A percentile compares a stretch with the other conserved stretches of the same genome.
These are phyloP conservation scores for Coniochaeta sp. DNA, from an alignment of 2,329 filamentous ascomycete genomes.

Conservation along the genomic window DNA sequence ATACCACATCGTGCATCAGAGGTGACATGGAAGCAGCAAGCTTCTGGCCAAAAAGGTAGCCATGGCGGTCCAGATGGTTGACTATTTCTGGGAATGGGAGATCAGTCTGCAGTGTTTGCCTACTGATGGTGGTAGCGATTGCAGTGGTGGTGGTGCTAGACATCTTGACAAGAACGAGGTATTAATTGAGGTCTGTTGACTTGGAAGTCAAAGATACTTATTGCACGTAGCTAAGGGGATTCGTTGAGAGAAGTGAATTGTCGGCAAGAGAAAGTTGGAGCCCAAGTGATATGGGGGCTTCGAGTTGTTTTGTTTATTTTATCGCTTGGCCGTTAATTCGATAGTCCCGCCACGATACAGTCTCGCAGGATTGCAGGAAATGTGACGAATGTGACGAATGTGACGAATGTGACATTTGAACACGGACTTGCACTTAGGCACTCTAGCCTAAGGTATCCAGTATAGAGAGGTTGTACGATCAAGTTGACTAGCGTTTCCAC, in stretches of 20 bases:
- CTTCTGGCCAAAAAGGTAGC: constrained; percentile 52
- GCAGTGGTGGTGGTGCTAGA: background rate
- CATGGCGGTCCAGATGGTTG: constrained; percentile 31
- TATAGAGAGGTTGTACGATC: background rate
- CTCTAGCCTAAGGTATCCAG: too few species aligned
- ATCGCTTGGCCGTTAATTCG: background rate
- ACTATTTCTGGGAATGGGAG: background rate
- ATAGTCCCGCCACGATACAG: background rate
- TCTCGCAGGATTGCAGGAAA: background rate
- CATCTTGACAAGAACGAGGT: background rate
- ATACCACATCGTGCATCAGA: constrained; percentile 45
- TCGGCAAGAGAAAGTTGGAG: too few species aligned
- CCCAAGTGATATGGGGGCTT: background rate
- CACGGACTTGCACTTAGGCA: too few species aligned
- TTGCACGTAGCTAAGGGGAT: too few species aligned
- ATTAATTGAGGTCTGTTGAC: background rate
- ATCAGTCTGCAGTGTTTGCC: constrained; percentile 1
- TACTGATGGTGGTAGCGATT: constrained; percentile 3
- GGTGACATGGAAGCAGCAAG: constrained; percentile 49
- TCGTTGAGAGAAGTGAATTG: too few species aligned
- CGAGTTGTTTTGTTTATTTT: background rate
- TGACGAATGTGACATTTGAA: background rate
- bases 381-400: background rate
- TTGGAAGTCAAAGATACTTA: background rate
- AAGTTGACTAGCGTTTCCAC: background rate